Base-by-base conservation (phyloP, 768 basidiomycete species). In the Mycena venus region DNA sequence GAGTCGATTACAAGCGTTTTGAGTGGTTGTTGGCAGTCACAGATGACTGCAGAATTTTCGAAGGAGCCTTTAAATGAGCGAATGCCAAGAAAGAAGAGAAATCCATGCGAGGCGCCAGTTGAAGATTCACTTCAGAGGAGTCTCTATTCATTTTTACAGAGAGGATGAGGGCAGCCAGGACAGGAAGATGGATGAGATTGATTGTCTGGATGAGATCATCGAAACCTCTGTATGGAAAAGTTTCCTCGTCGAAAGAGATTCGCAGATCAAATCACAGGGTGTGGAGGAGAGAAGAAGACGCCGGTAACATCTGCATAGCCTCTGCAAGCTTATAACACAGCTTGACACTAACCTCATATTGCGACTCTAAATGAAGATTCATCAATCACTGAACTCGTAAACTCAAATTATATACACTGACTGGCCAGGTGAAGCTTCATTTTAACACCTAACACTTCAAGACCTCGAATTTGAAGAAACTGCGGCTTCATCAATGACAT, bases 391-490 rank as follows among this genome's bases (percentile, higher is more conserved):
- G 21, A 17, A 17, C 10, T 14, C 2, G n/a, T 31, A 10, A 15
- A n/a, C n/a, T n/a, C n/a, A 15, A 38, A 15, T 2, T 15, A 2
- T 38, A 21, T 1, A 23, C 3, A 38, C 58, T 25, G 6, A 60
- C 53, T 53, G 15, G 36, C n/a, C 2, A 4, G 38, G 58, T 8
- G 2, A n/a, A 9, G 36, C n/a, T n/a, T n/a, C n/a, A 47, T 5
- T 34, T 60, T 4, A 60, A 17, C 19, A 27, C n/a, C 10, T 12
- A 73, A 31, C 14, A 61, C 47, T 29, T 73, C 47, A 8, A 73
- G 59, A 11, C 65, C 58, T 23, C 61, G 3, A n/a, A 40, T 60
- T 47, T 73, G 72, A 31, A 73, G 47, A 29, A 73, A 73, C 64
- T 73, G 36, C 3, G 36, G 15, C 1, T 38, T 8, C n/a, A 10